A percentile compares a stretch with the other conserved stretches of the same genome.
Evolutionary conservation across 768 basidiomycete genomes (phyloP).

Genomic region (Suillus occidentalis): DNA sequence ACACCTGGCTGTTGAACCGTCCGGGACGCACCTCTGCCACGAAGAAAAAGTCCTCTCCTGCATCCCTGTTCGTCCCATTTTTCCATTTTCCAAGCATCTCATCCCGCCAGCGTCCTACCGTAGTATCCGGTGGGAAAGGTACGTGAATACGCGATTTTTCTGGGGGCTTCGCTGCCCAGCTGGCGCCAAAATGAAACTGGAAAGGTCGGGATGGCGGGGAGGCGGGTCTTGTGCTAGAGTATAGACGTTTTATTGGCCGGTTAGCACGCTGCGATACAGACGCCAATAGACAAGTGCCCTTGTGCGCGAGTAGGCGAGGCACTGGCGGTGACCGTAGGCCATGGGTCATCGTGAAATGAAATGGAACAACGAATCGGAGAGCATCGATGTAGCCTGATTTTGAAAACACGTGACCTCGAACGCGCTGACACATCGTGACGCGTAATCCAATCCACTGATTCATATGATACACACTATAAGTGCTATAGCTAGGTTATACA

Average conservation of each 20-base stretch:
- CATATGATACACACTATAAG: background rate
- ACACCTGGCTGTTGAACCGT: background rate
- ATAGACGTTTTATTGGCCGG: background rate
- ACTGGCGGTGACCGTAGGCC: constrained; percentile 11
- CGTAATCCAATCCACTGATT: background rate
- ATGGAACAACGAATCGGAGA: background rate
- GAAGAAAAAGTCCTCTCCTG: constrained; percentile 66
- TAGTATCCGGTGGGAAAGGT: constrained; percentile 58
- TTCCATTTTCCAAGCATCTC: constrained; percentile 52
- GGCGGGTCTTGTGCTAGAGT: constrained; percentile 15
- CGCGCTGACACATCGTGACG: constrained; percentile 1
- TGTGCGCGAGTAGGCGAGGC: constrained; percentile 12
- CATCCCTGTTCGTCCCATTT: constrained; percentile 34
- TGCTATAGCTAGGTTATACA: background rate
- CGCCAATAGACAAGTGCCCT: constrained; percentile 1
- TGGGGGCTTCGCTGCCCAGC: constrained; percentile 75
- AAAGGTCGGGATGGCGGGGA: constrained; percentile 48
- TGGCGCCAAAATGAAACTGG: constrained; percentile 72
- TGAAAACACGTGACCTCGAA: constrained; percentile 23
- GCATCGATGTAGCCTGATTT: background rate
- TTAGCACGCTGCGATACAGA: constrained; percentile 4
- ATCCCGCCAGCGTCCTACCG: constrained; percentile 72
- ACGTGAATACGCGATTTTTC: constrained; percentile 34
- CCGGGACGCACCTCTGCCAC: constrained; percentile 60
- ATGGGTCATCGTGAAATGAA: background rate